Base-by-base conservation (phyloP, 2,329 filamentous ascomycete genomes). In the Gliomastix tumulicola region DNA sequence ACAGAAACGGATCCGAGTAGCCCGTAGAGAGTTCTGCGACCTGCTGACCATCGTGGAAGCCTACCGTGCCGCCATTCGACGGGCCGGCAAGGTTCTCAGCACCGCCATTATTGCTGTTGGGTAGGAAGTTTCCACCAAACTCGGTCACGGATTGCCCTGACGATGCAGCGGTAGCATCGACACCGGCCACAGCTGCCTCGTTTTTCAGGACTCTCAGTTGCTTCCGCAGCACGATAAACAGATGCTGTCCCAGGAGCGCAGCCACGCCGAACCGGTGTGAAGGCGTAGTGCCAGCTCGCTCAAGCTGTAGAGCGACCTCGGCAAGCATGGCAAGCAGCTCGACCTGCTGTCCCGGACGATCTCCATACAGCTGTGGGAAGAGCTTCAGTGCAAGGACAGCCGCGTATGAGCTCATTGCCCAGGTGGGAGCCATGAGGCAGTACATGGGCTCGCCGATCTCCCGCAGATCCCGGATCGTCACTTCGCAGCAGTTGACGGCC, bases 371-470 rank as follows among this genome's bases (percentile, higher is more conserved):
- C 32, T 34, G 32, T 11, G 32, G 20, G 16, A 34, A 34, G 11
- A 34, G 32, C 20, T 34, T 34, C 32, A 34, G 19, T 8, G 32
- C 32, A 13, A 34, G 32, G 17, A 34, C 32, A 4, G 32, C 32
- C 16, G 32, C 32, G 20, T 34, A 34, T 10, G 32, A 35, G 22
- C 34, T 35, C 21, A 35, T 23, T 13, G 34, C 34, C 21, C 20
- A 28, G 22, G 21, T 35, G 8, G 34, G 34, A 19, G 34, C 22
- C 34, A 35, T 35, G 13, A 35, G 25, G 34, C 34, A 35, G 16
- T 34, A 34, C 32, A 34, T 34, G 10, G 32, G 32, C 32, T 21
- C 12, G 20, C 32, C 32, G 16, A 34, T 34, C 13, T 34, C 32
- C 9, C 32, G 32, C 12, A 34, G 20, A 21, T 34, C 32, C 13